A percentile compares a stretch with the other conserved stretches of the same genome.
phyloP scores from a whole-genome alignment of 805 yeast species.

The Wickerhamomyces silvicola region DNA sequence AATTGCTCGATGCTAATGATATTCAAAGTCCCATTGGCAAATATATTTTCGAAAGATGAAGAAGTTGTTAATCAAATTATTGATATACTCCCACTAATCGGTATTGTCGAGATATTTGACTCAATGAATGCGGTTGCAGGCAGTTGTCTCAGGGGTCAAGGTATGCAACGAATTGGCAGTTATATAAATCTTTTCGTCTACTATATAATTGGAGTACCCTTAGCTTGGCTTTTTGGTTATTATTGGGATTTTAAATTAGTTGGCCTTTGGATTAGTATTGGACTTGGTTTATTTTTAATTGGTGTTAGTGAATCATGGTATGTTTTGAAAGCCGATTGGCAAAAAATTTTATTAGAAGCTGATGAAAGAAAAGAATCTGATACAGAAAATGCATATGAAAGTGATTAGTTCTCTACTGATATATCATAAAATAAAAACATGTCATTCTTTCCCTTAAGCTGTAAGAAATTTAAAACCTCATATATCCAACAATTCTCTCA shows the following conservation, averaged over 20 bases:
- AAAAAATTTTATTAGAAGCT: slow-evolving; percentile 35
- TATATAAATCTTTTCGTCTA: slow-evolving; percentile 60
- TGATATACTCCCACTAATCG: slow-evolving; percentile 51
- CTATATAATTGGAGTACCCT: slow-evolving; percentile 70
- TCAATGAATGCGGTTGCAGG: slow-evolving; percentile 63
- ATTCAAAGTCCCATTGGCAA: slow-evolving; percentile 44
- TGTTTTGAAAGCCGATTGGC: slow-evolving; percentile 46
- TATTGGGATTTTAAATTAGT: slow-evolving; percentile 32
- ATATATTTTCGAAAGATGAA: slow-evolving; percentile 53
- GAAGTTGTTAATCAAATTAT: slow-evolving; percentile 48
- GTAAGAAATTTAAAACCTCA: neutral
- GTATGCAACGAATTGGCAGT: slow-evolving; percentile 76
- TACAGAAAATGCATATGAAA: slow-evolving; percentile 9
- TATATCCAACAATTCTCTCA: neutral
- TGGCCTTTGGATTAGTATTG: slow-evolving; percentile 72
- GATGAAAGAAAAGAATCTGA: slow-evolving; percentile 29
- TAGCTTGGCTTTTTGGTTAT: slow-evolving; percentile 52
- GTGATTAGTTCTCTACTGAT: neutral
- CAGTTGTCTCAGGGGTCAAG: slow-evolving; percentile 81
- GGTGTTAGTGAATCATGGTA: slow-evolving; percentile 37
- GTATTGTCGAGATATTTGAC: slow-evolving; percentile 65
- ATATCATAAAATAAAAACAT: neutral
- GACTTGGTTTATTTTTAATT: slow-evolving; percentile 41
- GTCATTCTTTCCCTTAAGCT: neutral
- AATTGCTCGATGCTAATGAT: slow-evolving; percentile 45